These are phyloP conservation scores for Colletotrichum sp. DNA, from an alignment of 2,329 filamentous ascomycete species.

Conservation along the genomic window DNA sequence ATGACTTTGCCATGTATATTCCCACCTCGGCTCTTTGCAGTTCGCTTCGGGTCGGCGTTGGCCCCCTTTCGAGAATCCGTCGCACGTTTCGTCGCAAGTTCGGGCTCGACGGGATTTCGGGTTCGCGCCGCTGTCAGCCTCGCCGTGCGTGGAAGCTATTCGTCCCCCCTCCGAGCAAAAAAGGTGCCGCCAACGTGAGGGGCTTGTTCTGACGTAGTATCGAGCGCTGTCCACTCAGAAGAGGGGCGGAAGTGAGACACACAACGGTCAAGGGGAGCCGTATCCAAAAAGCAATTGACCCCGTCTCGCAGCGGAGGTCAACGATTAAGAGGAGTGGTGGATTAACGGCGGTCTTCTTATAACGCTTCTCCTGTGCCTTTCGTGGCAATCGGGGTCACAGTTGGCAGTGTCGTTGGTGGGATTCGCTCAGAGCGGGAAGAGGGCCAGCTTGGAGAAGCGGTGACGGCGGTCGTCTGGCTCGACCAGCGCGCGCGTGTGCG, in stretches of 20 bases:
- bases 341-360: neutral
- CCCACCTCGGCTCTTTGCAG: neutral
- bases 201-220: constrained; percentile 15
- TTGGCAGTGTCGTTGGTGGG: neutral
- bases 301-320: neutral
- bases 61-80: neutral
- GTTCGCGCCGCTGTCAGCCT: neutral
- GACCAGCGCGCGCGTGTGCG: neutral
- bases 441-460: neutral
- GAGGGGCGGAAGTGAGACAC: constrained; percentile 5
- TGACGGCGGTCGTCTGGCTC: neutral
- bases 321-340: neutral
- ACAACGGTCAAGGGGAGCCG: neutral
- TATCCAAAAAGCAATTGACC: neutral
- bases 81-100: constrained; percentile 6
- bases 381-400: neutral
- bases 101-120: neutral
- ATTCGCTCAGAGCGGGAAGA: neutral
- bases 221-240: neutral
- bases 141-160: neutral
- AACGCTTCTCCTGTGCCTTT: neutral
- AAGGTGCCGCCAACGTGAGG: constrained; percentile 1
- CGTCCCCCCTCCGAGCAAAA: neutral
- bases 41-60: neutral
- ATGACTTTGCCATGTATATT: constrained; percentile 13